Evolutionary conservation across 1,139 yeast genomes (phyloP), one percentile per base, ranked within the genome.

Genomic region (Trichomonascaceae sp.): DNA sequence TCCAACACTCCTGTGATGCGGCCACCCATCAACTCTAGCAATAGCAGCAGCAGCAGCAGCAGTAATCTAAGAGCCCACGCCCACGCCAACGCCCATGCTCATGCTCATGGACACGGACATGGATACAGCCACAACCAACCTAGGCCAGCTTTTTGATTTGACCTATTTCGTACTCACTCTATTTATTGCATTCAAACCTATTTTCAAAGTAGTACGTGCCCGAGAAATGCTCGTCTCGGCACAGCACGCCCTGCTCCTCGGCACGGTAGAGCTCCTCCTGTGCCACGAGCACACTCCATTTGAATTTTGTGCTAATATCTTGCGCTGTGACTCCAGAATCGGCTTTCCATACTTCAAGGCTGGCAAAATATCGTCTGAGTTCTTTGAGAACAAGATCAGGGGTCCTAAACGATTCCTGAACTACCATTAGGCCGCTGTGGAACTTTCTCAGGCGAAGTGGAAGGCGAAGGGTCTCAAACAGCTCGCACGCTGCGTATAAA

Each of bases 221-320:
- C 29, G 71, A 64, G 3, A 74, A 62, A 37, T 71, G 70, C 41
- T 75, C 76, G 53, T 82, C 94, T 6, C 81, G 64, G 8, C 78
- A 73, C 1, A 81, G 50, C 1, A 57, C 56, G 1, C 85, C 89
- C 3, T 57, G 51, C 5, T 63, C 65, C 25, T 79, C 68, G 16
- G 80, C 74, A 38, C 65, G 60, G 36, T 72, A 74, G 13, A 82
- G 54, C 43, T 81, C 82, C 48, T 81, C 92, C 13, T 62, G 63
- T 2, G 87, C 68, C 13, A 82, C 74, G 22, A 73, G 70, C 29
- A 76, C 64, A 13, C 87, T 74, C 87, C 92, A 81, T 25, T 62
- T 61, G 41, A 76, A 66, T 41, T 66, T 67, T 35, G 71, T 69
- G 40, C 77, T 67, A 11, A 72, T 62, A 34, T 70, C 63, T 28